Percentiles rank a stretch among this genome's conserved stretches.
These are phyloP conservation scores for Halenospora varia DNA, from an alignment of 495 filamentous ascomycete species.

Conservation along the genomic window DNA sequence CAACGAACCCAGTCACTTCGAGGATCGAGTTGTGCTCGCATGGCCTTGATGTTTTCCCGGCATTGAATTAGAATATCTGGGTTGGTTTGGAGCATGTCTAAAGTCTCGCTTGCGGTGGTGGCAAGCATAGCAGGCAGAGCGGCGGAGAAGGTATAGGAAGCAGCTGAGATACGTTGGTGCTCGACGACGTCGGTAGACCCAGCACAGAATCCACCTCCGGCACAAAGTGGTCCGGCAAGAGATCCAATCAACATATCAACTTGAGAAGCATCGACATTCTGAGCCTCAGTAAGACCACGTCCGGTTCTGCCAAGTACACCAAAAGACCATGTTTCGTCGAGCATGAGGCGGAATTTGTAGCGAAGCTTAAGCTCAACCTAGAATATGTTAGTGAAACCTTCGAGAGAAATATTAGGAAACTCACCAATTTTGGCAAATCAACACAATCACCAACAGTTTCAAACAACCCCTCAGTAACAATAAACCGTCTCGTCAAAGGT, in stretches of 20 bases:
- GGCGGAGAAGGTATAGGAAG: slow-evolving; percentile 91
- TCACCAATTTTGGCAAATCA: slow-evolving; percentile 81
- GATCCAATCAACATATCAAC: slow-evolving; percentile 97
- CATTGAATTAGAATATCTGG: slow-evolving; percentile 72
- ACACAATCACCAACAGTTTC: slow-evolving; percentile 85
- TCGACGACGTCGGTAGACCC: slow-evolving; percentile 85
- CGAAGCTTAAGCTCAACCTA: slow-evolving; percentile 85
- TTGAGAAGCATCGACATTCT: slow-evolving; percentile 85
- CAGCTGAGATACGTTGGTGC: slow-evolving; percentile 87
- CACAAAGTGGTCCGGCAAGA: slow-evolving; percentile 82
- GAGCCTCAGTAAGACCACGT: slow-evolving; percentile 87
- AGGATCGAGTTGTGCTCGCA: slow-evolving; percentile 85
- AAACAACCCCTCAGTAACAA: slow-evolving; percentile 93
- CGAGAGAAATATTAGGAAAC: background rate
- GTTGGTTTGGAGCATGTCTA: slow-evolving; percentile 77
- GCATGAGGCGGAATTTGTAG: slow-evolving; percentile 96
- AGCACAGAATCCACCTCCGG: slow-evolving; percentile 93
- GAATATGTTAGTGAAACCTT: slow-evolving; percentile 15
- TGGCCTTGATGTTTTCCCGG: slow-evolving; percentile 74
- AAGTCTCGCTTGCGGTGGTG: slow-evolving; percentile 86
- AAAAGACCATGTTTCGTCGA: slow-evolving; percentile 97
- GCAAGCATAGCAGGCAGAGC: slow-evolving; percentile 91
- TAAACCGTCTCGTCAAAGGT: slow-evolving; percentile 87
- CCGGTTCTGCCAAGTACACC: slow-evolving; percentile 89
- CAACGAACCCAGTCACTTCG: slow-evolving; percentile 88